Percentiles rank a stretch among this genome's conserved stretches.
Evolutionary conservation across 2,329 filamentous ascomycete genomes (phyloP).

Genomic region (Cladophialophora yegresii): DNA sequence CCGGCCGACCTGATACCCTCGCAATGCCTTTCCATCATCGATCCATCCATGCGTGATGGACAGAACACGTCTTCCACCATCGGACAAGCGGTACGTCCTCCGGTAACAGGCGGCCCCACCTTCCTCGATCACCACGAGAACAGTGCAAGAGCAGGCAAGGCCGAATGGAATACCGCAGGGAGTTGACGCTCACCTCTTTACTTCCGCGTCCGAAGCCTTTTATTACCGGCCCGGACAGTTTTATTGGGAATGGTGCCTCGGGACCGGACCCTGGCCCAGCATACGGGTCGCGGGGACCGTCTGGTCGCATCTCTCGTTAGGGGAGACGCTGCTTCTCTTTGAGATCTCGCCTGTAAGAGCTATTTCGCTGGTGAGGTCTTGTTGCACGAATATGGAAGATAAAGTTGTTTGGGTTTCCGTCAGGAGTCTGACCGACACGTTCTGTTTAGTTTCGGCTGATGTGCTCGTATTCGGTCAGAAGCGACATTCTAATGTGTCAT

Average conservation of each 20-base stretch:
- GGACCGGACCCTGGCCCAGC: constrained; percentile 75
- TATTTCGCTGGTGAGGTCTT: neutral
- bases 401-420: neutral
- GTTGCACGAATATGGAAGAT: neutral
- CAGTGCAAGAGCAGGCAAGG: neutral
- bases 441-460: neutral
- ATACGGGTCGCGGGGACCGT: constrained; percentile 64
- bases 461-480: neutral
- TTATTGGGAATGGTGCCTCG: constrained; percentile 75
- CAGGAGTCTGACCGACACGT: neutral
- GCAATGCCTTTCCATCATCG: neutral
- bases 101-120: neutral
- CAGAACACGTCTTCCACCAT: neutral
- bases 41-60: neutral
- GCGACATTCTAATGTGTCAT: neutral
- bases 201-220: constrained; percentile 92
- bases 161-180: neutral
- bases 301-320: constrained; percentile 47
- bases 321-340: neutral
- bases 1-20: neutral
- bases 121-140: neutral
- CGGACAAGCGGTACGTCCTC: neutral
- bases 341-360: neutral
- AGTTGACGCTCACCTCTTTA: constrained; percentile 68
- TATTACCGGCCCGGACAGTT: constrained; percentile 82